Percentiles rank a stretch among this genome's conserved stretches.
These are phyloP conservation scores for Pseudonitzschia multistriata DNA, from an alignment of 108 stramenopile species.

Conservation along the genomic window DNA sequence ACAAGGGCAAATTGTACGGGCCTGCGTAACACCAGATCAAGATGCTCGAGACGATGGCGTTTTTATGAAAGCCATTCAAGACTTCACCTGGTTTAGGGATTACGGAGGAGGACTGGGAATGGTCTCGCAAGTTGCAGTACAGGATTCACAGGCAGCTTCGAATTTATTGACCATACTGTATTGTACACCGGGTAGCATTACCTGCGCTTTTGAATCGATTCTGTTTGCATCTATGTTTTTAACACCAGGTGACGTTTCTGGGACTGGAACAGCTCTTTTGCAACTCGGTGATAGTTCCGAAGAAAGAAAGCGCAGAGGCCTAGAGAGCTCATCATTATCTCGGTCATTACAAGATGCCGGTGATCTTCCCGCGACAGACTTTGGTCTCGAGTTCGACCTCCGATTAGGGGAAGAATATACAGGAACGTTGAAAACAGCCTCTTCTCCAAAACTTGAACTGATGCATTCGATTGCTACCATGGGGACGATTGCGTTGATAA, in stretches of 20 bases:
- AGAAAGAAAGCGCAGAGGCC: background rate
- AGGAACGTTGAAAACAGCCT: background rate
- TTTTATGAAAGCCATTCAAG: slow-evolving; percentile 16
- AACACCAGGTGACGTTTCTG: slow-evolving; percentile 12
- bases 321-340: background rate
- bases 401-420: background rate
- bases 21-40: slow-evolving; percentile 13
- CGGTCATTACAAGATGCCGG: background rate
- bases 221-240: slow-evolving; percentile 22
- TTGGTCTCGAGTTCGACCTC: background rate
- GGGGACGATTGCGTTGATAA: background rate
- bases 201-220: slow-evolving; percentile 18
- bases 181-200: background rate
- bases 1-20: slow-evolving; percentile 18
- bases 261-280: slow-evolving; percentile 19
- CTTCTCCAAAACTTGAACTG: background rate
- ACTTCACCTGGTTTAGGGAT: slow-evolving; percentile 9
- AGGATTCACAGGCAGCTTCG: slow-evolving; percentile 4
- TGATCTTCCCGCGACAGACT: background rate
- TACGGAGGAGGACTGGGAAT: slow-evolving; percentile 1
- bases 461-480: background rate
- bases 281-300: slow-evolving; percentile 8
- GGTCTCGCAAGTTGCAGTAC: slow-evolving; percentile 15
- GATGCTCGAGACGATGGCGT: slow-evolving; percentile 10
- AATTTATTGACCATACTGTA: slow-evolving; percentile 14